A percentile compares a stretch with the other conserved stretches of the same genome.
phyloP scores from a whole-genome alignment of 768 basidiomycete genomes.

The Saitozyma podzolica region DNA sequence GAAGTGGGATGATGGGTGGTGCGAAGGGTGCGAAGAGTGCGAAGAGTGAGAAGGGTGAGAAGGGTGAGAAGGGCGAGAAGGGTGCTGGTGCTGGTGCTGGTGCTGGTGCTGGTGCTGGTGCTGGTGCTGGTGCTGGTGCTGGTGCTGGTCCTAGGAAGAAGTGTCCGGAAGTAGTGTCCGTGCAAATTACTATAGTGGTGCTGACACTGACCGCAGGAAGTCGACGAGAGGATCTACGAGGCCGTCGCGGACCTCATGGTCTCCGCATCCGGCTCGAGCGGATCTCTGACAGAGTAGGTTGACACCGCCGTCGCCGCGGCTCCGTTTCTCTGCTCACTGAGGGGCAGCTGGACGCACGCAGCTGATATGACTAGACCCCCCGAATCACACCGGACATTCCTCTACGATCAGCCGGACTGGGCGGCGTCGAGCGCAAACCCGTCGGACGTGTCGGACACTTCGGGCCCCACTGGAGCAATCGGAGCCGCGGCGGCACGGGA shows the following conservation, averaged over 20 bases:
- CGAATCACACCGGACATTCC: slow-evolving; percentile 46
- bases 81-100: slow-evolving; percentile 8
- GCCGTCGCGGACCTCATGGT: slow-evolving; percentile 39
- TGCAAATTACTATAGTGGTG: too few relatives aligned
- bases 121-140: neutral
- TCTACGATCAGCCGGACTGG: slow-evolving; percentile 30
- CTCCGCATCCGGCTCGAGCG: neutral
- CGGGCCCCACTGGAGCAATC: too few relatives aligned
- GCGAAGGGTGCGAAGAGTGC: neutral
- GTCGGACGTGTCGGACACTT: too few relatives aligned
- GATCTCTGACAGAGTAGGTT: slow-evolving; percentile 5
- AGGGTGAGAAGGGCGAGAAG: slow-evolving; percentile 10
- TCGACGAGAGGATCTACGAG: slow-evolving; percentile 44
- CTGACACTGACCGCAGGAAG: slow-evolving; percentile 4
- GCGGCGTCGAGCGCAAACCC: neutral
- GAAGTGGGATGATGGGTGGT: too few relatives aligned
- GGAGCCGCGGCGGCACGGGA: slow-evolving; percentile 8
- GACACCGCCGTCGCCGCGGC: neutral
- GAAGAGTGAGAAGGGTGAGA: slow-evolving; percentile 4
- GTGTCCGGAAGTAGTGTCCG: too few relatives aligned
- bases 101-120: neutral
- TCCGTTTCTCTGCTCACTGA: too few relatives aligned
- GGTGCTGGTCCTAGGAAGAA: neutral
- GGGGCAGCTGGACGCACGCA: neutral
- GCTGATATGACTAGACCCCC: slow-evolving; percentile 10